Percentiles rank a stretch among this genome's conserved stretches.
These are phyloP conservation scores for Ensete ventricosum DNA, from an alignment of 176 grass and related monocot species.

Conservation along the genomic window DNA sequence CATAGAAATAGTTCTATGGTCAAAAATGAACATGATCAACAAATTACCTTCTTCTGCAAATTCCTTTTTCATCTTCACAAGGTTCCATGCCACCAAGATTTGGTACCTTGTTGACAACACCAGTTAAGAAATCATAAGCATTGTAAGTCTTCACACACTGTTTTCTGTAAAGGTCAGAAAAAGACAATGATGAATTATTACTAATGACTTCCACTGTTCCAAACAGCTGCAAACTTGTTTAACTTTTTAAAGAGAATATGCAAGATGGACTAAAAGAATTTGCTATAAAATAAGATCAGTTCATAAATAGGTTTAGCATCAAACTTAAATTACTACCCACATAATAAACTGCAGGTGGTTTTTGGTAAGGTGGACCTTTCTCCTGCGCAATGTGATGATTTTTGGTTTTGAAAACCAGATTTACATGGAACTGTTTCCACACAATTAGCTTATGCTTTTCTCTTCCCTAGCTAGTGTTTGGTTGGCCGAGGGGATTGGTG, in stretches of 20 bases:
- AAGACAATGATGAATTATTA: slow-evolving; percentile 9
- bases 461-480: too few species aligned
- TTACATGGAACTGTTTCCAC: too few species aligned
- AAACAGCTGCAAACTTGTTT: background rate
- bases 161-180: slow-evolving; percentile 58
- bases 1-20: background rate
- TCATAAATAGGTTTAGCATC: background rate
- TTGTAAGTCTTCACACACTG: slow-evolving; percentile 95
- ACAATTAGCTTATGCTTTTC: too few species aligned
- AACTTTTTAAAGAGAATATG: background rate
- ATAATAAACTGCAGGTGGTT: too few species aligned
- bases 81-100: slow-evolving; percentile 71
- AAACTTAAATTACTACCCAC: too few species aligned
- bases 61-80: slow-evolving; percentile 72
- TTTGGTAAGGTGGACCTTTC: too few species aligned
- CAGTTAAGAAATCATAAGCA: slow-evolving; percentile 98
- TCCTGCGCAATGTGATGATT: too few species aligned
- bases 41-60: slow-evolving; percentile 78
- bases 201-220: background rate
- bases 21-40: background rate
- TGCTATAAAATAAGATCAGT: background rate
- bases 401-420: too few species aligned
- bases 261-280: background rate
- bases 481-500: too few species aligned
- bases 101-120: slow-evolving; percentile 93